These are phyloP conservation scores for Entomortierella lignicola DNA, from an alignment of 192 early-diverging fungal species.

Conservation along the genomic window DNA sequence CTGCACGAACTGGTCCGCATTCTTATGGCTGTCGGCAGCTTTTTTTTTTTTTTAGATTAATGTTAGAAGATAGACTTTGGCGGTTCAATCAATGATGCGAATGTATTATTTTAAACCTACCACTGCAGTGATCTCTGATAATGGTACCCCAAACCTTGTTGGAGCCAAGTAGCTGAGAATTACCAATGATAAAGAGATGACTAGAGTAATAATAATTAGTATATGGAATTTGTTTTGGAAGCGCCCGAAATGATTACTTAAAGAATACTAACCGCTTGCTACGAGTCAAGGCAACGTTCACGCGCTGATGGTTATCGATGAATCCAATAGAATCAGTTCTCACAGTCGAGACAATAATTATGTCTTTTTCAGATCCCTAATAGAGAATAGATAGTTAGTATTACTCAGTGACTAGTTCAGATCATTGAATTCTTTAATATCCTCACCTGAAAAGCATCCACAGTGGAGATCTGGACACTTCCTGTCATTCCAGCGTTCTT, in stretches of 20 bases:
- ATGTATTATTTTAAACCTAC: conserved; percentile 9
- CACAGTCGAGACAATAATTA: conserved; percentile 79
- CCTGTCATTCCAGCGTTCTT: conserved; percentile 53
- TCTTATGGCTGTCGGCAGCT: not conserved
- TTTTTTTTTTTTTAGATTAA: too few species aligned
- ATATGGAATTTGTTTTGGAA: not conserved
- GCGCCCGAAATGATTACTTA: too few species aligned
- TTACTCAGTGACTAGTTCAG: not conserved
- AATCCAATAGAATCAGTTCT: conserved; percentile 67
- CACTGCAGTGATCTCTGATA: conserved; percentile 31
- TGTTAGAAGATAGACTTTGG: too few species aligned
- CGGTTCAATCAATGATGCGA: too few species aligned
- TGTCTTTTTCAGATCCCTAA: conserved; percentile 81
- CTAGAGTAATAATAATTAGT: too few species aligned
- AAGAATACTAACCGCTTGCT: conserved; percentile 67
- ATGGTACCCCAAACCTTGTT: conserved; percentile 32
- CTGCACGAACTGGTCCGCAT: conserved; percentile 16
- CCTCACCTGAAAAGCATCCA: conserved; percentile 74
- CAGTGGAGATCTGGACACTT: conserved; percentile 66
- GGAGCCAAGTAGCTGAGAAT: conserved; percentile 32
- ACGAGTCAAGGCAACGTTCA: conserved; percentile 82
- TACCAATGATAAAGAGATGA: conserved; percentile 72
- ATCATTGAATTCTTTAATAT: not conserved
- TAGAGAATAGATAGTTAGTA: too few species aligned
- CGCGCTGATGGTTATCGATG: conserved; percentile 72